Evolutionary conservation across 768 basidiomycete genomes (phyloP).

Genomic region (Leccinum olivaceopallidum): DNA sequence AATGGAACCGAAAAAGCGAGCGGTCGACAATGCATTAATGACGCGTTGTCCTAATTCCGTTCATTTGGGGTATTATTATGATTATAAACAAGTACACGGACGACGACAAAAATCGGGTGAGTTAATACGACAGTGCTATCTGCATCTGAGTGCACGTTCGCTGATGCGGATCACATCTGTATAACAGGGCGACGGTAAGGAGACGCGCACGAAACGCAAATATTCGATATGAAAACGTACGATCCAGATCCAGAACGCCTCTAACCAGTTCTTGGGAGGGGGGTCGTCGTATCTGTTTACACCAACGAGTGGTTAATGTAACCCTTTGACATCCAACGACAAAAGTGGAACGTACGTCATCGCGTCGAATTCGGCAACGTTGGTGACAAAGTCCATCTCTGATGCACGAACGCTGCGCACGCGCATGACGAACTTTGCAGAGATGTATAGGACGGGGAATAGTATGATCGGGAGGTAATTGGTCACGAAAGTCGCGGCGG

Average conservation of each 20-base stretch:
- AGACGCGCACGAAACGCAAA: background rate
- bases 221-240: slow-evolving; percentile 13
- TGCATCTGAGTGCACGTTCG: background rate
- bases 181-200: background rate
- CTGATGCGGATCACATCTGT: slow-evolving; percentile 10
- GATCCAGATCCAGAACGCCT: slow-evolving; percentile 32
- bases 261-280: slow-evolving; percentile 25
- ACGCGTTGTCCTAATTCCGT: background rate
- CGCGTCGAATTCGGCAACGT: slow-evolving; percentile 30
- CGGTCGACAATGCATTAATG: background rate
- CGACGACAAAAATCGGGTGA: background rate
- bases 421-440: slow-evolving; percentile 20
- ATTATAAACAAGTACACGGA: background rate
- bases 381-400: slow-evolving; percentile 31
- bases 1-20: background rate
- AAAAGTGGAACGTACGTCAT: slow-evolving; percentile 23
- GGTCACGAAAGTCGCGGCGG: slow-evolving; percentile 40
- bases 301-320: background rate
- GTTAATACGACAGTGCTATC: background rate
- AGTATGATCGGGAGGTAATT: slow-evolving; percentile 42
- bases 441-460: slow-evolving; percentile 49
- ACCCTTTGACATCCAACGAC: background rate
- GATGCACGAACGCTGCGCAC: background rate
- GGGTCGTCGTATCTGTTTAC: slow-evolving; percentile 28
- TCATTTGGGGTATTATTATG: background rate